Percentiles rank a stretch among this genome's conserved stretches.
These are phyloP conservation scores for Phytophthora citrophthora DNA, from an alignment of 352 stramenopile species.

Conservation along the genomic window DNA sequence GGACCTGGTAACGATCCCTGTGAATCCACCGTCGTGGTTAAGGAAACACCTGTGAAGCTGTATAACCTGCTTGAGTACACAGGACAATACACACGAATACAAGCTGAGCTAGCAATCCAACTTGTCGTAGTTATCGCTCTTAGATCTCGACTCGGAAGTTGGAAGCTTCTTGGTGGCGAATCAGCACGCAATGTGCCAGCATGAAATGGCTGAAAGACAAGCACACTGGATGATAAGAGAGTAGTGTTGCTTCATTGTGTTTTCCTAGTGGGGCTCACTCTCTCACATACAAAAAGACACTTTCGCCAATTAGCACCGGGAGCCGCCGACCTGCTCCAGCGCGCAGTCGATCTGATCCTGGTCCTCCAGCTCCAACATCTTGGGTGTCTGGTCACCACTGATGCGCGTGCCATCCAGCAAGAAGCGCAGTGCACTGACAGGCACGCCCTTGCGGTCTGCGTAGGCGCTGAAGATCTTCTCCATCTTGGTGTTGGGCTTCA, in stretches of 20 bases:
- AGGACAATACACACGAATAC: conserved; percentile 5
- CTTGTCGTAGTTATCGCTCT: conserved; percentile 9
- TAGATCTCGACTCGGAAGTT: not conserved
- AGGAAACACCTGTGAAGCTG: conserved; percentile 51
- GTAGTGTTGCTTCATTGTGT: conserved; percentile 4
- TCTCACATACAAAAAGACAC: conserved; percentile 20
- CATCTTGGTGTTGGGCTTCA: conserved; percentile 99
- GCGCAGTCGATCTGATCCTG: conserved; percentile 98
- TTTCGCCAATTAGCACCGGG: conserved; percentile 35
- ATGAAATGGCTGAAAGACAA: not conserved
- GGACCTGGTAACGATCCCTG: conserved; percentile 88
- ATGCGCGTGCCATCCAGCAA: conserved; percentile 97
- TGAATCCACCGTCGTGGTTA: conserved; percentile 77
- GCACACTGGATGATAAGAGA: conserved; percentile 3
- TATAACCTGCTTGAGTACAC: not conserved
- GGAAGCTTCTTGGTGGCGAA: not conserved
- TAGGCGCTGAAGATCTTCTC: conserved; percentile 98
- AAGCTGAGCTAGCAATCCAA: conserved; percentile 26
- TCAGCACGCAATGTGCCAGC: conserved; percentile 1
- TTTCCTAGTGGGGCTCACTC: conserved; percentile 7
- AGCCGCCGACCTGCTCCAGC: conserved; percentile 89
- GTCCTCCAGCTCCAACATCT: conserved; percentile 97
- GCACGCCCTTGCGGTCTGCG: conserved; percentile 94
- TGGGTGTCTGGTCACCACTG: conserved; percentile 93
- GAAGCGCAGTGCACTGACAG: conserved; percentile 92